phyloP scores from a whole-genome alignment of 2,329 filamentous ascomycete species.

The Aspergillus tanneri region DNA sequence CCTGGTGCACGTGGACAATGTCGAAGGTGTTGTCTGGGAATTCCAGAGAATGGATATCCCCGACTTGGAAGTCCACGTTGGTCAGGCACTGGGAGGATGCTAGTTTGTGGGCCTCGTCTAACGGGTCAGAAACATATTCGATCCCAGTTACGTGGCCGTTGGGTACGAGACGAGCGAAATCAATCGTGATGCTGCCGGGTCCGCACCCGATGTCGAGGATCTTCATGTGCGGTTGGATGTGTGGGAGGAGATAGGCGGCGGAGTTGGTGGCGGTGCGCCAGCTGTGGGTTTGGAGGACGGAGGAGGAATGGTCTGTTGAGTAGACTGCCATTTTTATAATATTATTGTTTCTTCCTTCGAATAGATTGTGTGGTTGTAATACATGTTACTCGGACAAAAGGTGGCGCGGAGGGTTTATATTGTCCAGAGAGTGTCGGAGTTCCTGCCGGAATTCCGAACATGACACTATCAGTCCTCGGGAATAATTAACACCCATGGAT shows the following conservation, averaged over 20 bases:
- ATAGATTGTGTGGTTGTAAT: too few relatives aligned
- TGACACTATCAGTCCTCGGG: too few relatives aligned
- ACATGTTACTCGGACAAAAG: too few relatives aligned
- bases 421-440: too few relatives aligned
- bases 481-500: constrained; percentile 31
- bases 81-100: constrained; percentile 30
- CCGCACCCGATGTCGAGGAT: constrained; percentile 50
- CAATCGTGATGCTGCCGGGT: constrained; percentile 45
- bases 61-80: constrained; percentile 39
- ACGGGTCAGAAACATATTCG: constrained; percentile 32
- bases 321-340: constrained; percentile 28
- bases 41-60: constrained; percentile 44
- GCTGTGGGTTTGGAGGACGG: constrained; percentile 37
- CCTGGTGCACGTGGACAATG: constrained; percentile 59
- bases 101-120: constrained; percentile 34
- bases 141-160: constrained; percentile 41
- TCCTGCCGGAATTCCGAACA: background rate
- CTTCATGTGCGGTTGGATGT: constrained; percentile 35
- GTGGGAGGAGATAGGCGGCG: constrained; percentile 41
- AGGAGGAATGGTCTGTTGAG: constrained; percentile 40
- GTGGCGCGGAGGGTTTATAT: too few relatives aligned
- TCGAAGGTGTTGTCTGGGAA: constrained; percentile 54
- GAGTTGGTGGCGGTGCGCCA: constrained; percentile 39
- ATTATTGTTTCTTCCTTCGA: background rate
- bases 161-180: constrained; percentile 40